A percentile compares a stretch with the other conserved stretches of the same genome.
phyloP scores from a whole-genome alignment of 345 rosid genomes.

The Odontarrhena argentea region DNA sequence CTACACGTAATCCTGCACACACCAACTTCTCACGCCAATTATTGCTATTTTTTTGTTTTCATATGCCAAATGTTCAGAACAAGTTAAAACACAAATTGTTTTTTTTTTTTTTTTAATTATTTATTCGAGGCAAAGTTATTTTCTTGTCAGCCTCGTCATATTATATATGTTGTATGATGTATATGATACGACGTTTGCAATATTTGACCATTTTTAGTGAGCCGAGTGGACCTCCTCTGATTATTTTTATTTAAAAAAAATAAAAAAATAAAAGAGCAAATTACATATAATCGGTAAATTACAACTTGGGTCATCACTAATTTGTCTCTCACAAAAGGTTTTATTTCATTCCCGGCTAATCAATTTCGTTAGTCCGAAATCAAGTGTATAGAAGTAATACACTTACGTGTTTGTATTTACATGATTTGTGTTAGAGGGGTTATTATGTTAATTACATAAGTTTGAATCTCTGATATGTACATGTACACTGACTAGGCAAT shows the following conservation, averaged over 20 bases:
- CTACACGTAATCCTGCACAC: slow-evolving; percentile 35
- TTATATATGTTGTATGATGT: slow-evolving; percentile 30
- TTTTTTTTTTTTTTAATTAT: not conserved
- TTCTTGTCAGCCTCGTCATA: slow-evolving; percentile 18
- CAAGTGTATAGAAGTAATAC: no score
- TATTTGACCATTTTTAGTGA: slow-evolving; percentile 19
- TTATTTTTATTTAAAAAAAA: no score
- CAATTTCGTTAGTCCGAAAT: no score
- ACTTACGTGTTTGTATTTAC: no score
- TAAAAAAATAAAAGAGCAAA: no score
- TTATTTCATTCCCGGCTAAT: no score
- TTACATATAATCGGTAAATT: not conserved
- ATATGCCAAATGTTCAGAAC: not conserved
- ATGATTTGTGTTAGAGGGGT: no score
- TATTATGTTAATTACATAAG: no score
- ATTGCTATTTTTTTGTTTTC: slow-evolving; percentile 25
- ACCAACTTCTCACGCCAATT: slow-evolving; percentile 34
- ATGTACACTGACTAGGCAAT: no score
- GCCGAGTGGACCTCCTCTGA: slow-evolving; percentile 21
- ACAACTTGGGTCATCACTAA: slow-evolving; percentile 3
- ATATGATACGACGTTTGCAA: slow-evolving; percentile 24
- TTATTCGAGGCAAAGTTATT: not conserved
- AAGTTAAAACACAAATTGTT: not conserved
- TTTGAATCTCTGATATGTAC: no score
- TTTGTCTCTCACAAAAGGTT: no score